A percentile compares a stretch with the other conserved stretches of the same genome.
Conservation (phyloP, 352 stramenopile genomes). For the Globisporangium okanoganense region DNA sequence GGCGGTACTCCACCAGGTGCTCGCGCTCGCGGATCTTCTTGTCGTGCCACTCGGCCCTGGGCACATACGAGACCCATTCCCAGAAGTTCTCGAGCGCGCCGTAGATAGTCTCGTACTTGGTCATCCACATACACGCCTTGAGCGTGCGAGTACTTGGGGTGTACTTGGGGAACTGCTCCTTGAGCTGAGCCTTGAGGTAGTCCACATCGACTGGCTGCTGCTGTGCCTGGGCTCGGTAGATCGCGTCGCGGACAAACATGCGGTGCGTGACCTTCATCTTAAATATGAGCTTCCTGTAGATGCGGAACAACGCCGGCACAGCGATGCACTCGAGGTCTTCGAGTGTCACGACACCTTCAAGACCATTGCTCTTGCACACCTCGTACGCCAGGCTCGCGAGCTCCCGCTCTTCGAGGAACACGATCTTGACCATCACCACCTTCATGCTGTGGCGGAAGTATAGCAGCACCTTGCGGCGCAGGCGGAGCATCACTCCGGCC, state of each 20-base stretch:
- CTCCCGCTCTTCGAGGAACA: constrained; percentile 40
- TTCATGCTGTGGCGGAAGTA: constrained; percentile 48
- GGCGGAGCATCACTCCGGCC: constrained; percentile 23
- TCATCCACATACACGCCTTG: constrained; percentile 46
- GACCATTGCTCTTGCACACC: constrained; percentile 34
- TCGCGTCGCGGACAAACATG: background rate
- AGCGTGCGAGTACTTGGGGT: constrained; percentile 5
- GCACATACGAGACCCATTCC: background rate
- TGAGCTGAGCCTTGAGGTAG: background rate
- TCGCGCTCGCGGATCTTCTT: too few relatives aligned
- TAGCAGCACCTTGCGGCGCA: constrained; percentile 35
- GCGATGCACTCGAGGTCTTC: constrained; percentile 32
- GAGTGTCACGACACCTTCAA: constrained; percentile 27
- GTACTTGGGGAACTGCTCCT: background rate
- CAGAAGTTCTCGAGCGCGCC: constrained; percentile 3
- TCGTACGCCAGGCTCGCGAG: constrained; percentile 37
- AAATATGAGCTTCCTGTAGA: constrained; percentile 4
- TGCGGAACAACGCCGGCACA: constrained; percentile 25
- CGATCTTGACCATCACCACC: constrained; percentile 26
- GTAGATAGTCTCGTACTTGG: constrained; percentile 30
- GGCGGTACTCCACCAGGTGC: too few relatives aligned
- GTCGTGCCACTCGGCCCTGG: too few relatives aligned
- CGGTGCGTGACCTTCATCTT: background rate
- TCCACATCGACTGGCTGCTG: background rate
- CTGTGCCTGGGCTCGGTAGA: background rate